A percentile compares a stretch with the other conserved stretches of the same genome.
phyloP scores from a whole-genome alignment of 2,329 filamentous ascomycete genomes.

The Malbranchea cinnamomea region DNA sequence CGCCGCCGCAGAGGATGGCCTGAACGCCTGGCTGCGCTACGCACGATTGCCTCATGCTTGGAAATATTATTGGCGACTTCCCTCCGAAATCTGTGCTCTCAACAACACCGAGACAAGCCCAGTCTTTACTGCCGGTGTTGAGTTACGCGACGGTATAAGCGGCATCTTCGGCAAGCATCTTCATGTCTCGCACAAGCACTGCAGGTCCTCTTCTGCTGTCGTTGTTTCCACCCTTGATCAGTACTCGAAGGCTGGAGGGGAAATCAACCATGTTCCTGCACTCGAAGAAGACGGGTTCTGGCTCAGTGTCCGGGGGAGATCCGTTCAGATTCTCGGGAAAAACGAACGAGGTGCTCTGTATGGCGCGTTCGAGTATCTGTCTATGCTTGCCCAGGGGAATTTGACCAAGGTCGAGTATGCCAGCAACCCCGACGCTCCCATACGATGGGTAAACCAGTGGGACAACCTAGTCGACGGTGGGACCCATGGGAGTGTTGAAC shows the following conservation, averaged over 20 bases:
- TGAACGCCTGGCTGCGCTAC: slow-evolving; percentile 51
- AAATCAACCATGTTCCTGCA: slow-evolving; percentile 11
- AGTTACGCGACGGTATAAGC: slow-evolving; percentile 42
- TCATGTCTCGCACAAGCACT: slow-evolving; percentile 16
- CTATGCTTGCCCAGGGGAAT: slow-evolving; percentile 46
- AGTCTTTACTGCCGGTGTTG: slow-evolving; percentile 43
- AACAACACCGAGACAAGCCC: slow-evolving; percentile 42
- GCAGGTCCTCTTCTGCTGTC: slow-evolving; percentile 12
- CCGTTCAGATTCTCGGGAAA: slow-evolving; percentile 45
- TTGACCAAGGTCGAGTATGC: slow-evolving; percentile 33
- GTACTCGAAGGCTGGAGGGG: slow-evolving; percentile 15
- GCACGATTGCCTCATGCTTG: slow-evolving; percentile 34
- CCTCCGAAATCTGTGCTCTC: slow-evolving; percentile 37
- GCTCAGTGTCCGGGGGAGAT: slow-evolving; percentile 34
- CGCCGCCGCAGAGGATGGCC: slow-evolving; percentile 42
- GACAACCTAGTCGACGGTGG: slow-evolving; percentile 45
- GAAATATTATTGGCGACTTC: slow-evolving; percentile 27
- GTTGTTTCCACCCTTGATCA: slow-evolving; percentile 20
- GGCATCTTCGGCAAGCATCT: slow-evolving; percentile 41
- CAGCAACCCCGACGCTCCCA: slow-evolving; percentile 43
- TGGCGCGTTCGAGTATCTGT: slow-evolving; percentile 54
- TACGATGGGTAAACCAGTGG: slow-evolving; percentile 61
- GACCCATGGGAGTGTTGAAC: slow-evolving; percentile 41
- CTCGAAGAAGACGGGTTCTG: slow-evolving; percentile 40
- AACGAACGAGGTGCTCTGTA: slow-evolving; percentile 56